Evolutionary conservation across 345 rosid genomes (phyloP).

Genomic region (Gossypium turneri): DNA sequence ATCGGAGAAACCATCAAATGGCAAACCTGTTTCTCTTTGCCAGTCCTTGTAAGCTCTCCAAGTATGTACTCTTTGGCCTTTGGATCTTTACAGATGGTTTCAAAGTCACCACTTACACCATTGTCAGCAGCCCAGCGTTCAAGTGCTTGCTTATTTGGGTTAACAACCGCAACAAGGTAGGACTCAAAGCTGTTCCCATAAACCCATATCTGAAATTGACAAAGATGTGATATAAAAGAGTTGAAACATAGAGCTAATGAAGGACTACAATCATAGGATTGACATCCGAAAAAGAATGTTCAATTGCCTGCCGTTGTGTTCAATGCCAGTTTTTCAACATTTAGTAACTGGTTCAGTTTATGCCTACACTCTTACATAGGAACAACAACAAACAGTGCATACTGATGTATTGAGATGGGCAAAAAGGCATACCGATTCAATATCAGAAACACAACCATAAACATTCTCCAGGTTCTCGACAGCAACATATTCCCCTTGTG

Average conservation of each 20-base stretch:
- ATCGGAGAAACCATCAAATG: not conserved
- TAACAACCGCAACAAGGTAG: constrained; percentile 75
- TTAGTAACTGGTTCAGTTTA: no score
- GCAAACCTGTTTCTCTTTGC: constrained; percentile 72
- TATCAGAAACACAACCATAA: constrained; percentile 48
- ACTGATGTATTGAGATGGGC: not conserved
- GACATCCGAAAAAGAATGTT: not conserved
- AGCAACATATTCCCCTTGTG: constrained; percentile 98
- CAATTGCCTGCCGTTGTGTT: not conserved
- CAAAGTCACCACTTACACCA: constrained; percentile 59
- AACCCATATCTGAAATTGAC: constrained; percentile 72
- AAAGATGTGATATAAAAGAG: not conserved
- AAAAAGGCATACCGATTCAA: constrained; percentile 63
- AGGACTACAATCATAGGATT: not conserved
- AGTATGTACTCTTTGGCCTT: constrained; percentile 62
- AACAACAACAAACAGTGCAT: not conserved
- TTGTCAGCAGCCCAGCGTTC: constrained; percentile 79
- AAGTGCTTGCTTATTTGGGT: constrained; percentile 70
- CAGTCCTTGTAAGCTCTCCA: constrained; percentile 68
- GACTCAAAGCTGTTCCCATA: constrained; percentile 96
- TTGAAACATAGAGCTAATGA: not conserved
- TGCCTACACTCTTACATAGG: not conserved
- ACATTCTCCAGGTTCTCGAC: constrained; percentile 95
- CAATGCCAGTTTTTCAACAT: not conserved
- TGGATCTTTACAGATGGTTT: constrained; percentile 57